These are phyloP conservation scores for Crepidotus variabilis DNA, from an alignment of 768 basidiomycete species.

Conservation along the genomic window DNA sequence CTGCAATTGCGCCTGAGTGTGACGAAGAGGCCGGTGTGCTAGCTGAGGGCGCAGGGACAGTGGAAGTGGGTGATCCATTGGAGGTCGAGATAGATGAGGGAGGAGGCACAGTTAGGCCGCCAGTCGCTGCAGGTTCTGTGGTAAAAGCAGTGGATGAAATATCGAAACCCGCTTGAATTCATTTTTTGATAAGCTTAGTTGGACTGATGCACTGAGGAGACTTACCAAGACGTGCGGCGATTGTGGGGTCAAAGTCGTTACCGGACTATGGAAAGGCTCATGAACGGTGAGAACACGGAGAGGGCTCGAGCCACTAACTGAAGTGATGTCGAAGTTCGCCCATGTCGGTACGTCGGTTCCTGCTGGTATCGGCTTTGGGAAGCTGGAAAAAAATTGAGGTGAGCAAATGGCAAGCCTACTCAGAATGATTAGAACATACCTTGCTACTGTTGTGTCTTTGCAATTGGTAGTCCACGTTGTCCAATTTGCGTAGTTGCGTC, in stretches of 20 bases:
- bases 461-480: constrained; percentile 34
- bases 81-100: too few species aligned
- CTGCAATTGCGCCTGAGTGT: constrained; percentile 54
- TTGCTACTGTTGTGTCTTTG: constrained; percentile 1
- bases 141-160: constrained; percentile 36
- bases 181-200: constrained; percentile 39
- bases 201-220: constrained; percentile 18
- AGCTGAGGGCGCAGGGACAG: not conserved
- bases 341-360: constrained; percentile 46
- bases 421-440: not conserved
- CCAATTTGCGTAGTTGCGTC: constrained; percentile 33
- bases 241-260: constrained; percentile 5
- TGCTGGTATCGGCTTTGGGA: constrained; percentile 38
- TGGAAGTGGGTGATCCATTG: not conserved
- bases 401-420: not conserved
- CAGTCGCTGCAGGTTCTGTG: constrained; percentile 5
- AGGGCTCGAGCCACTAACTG: constrained; percentile 17
- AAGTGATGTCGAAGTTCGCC: constrained; percentile 51
- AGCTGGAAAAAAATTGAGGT: constrained; percentile 28
- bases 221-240: constrained; percentile 21
- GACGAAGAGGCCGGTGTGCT: not conserved
- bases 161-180: constrained; percentile 38
- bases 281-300: not conserved
- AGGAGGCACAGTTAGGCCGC: too few species aligned
- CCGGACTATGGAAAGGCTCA: not conserved